A percentile compares a stretch with the other conserved stretches of the same genome.
These are phyloP conservation scores for Sclerotinia glacialis DNA, from an alignment of 2,329 filamentous ascomycete genomes.

Conservation along the genomic window DNA sequence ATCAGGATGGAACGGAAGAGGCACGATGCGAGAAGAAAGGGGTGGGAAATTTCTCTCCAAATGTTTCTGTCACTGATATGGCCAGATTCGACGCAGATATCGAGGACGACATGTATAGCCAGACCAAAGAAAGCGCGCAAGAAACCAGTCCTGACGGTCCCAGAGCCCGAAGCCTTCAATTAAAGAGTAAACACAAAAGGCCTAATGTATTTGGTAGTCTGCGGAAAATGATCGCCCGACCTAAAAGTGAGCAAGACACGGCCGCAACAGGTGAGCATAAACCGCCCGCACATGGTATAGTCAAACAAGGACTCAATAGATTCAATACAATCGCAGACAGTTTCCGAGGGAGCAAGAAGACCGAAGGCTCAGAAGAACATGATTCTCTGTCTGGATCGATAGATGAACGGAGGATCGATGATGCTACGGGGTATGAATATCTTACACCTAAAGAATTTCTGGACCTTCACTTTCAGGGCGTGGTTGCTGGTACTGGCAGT, in stretches of 20 bases:
- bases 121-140: no score
- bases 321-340: neutral
- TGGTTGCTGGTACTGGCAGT: neutral
- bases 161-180: neutral
- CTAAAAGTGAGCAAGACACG: constrained; percentile 14
- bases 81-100: neutral
- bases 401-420: constrained; percentile 5
- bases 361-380: neutral
- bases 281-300: neutral
- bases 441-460: neutral
- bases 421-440: neutral
- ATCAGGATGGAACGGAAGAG: neutral
- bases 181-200: neutral
- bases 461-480: neutral
- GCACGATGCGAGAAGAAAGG: constrained; percentile 6
- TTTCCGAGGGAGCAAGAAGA: neutral
- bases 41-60: neutral
- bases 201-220: neutral
- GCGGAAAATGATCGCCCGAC: constrained; percentile 5
- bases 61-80: neutral
- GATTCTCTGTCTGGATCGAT: neutral
- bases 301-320: neutral
- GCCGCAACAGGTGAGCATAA: neutral
- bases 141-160: neutral
- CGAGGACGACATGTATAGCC: neutral